Conservation (phyloP, 2,329 filamentous ascomycete genomes). For the Cyanodermella asteris region DNA sequence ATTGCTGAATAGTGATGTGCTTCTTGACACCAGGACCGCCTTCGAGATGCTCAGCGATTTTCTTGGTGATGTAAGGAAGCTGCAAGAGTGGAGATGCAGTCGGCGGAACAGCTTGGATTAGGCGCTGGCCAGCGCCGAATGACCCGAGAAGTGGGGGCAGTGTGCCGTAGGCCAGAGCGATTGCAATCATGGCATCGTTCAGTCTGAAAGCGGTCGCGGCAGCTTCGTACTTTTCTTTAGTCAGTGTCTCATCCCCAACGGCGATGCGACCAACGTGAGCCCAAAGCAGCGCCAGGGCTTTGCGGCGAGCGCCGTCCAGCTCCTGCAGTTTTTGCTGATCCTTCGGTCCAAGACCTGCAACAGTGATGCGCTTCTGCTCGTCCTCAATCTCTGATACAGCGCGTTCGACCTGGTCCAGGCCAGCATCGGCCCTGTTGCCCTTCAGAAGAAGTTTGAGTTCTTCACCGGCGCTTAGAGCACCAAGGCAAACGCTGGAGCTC, state of each 20-base stretch:
- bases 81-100: slow-evolving; percentile 73
- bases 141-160: slow-evolving; percentile 62
- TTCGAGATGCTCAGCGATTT: slow-evolving; percentile 44
- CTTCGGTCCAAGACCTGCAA: slow-evolving; percentile 42
- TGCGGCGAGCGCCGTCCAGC: slow-evolving; percentile 61
- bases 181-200: slow-evolving; percentile 69
- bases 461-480: slow-evolving; percentile 61
- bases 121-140: slow-evolving; percentile 60
- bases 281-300: slow-evolving; percentile 79
- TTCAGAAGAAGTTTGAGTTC: slow-evolving; percentile 62
- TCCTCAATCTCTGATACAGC: slow-evolving; percentile 45
- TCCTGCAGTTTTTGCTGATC: slow-evolving; percentile 59
- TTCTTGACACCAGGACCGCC: slow-evolving; percentile 42
- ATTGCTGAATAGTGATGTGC: slow-evolving; percentile 62
- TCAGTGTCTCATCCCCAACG: slow-evolving; percentile 53
- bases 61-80: slow-evolving; percentile 13
- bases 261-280: slow-evolving; percentile 81
- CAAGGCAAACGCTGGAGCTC: slow-evolving; percentile 56
- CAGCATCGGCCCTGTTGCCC: slow-evolving; percentile 57
- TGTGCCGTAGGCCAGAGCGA: slow-evolving; percentile 70
- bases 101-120: slow-evolving; percentile 77
- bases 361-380: slow-evolving; percentile 23
- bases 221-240: slow-evolving; percentile 73
- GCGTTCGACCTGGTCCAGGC: slow-evolving; percentile 65
- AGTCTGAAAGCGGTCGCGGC: slow-evolving; percentile 69